Conservation (phyloP, 2,329 filamentous ascomycete species). For the Sphaerulina populicola region DNA sequence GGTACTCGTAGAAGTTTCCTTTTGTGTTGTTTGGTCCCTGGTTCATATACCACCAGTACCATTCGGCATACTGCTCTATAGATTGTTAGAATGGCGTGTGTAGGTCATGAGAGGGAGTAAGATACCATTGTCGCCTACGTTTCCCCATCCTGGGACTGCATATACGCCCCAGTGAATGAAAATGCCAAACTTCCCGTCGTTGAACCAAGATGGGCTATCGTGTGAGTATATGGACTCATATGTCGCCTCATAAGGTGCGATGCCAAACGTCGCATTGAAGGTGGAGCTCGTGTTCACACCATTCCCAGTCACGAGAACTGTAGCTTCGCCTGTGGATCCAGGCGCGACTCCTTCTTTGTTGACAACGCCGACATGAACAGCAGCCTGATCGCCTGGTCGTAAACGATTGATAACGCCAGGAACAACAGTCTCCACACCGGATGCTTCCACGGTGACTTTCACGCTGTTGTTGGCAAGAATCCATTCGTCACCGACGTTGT, state of each 20-base stretch:
- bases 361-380: slow-evolving; percentile 34
- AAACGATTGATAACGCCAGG: slow-evolving; percentile 35
- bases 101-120: slow-evolving; percentile 24
- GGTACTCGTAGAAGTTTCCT: slow-evolving; percentile 44
- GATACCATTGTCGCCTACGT: slow-evolving; percentile 34
- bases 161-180: slow-evolving; percentile 55
- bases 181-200: slow-evolving; percentile 51
- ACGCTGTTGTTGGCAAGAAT: slow-evolving; percentile 32
- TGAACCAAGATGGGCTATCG: slow-evolving; percentile 48
- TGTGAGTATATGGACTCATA: slow-evolving; percentile 30
- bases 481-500: slow-evolving; percentile 34
- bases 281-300: slow-evolving; percentile 25
- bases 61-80: slow-evolving; percentile 26
- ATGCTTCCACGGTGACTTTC: slow-evolving; percentile 31
- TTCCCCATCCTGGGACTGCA: slow-evolving; percentile 50
- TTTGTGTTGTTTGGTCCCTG: slow-evolving; percentile 35
- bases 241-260: slow-evolving; percentile 19
- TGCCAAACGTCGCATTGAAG: slow-evolving; percentile 34
- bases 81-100: not conserved
- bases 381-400: slow-evolving; percentile 35
- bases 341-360: slow-evolving; percentile 29
- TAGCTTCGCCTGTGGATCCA: slow-evolving; percentile 30
- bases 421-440: slow-evolving; percentile 31
- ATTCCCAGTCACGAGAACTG: slow-evolving; percentile 25
- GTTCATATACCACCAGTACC: slow-evolving; percentile 46